phyloP scores from a whole-genome alignment of 2,329 filamentous ascomycete genomes.

The Colletotrichum lini region DNA sequence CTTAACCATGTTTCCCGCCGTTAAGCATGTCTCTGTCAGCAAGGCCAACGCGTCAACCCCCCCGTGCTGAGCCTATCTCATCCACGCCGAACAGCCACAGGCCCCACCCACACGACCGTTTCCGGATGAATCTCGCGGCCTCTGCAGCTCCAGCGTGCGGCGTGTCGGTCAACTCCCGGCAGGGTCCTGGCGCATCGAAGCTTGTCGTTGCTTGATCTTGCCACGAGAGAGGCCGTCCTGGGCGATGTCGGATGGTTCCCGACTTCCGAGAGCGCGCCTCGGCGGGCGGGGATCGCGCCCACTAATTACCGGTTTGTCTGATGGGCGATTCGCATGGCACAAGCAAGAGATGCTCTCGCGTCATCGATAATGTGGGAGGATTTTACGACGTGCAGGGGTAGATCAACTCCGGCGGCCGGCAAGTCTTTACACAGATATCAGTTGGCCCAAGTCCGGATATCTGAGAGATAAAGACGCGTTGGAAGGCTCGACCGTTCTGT shows the following conservation, averaged over 20 bases:
- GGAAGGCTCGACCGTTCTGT: neutral
- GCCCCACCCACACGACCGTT: conserved; percentile 19
- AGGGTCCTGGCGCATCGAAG: conserved; percentile 1
- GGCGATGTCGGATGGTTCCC: conserved; percentile 14
- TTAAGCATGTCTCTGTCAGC: conserved; percentile 9
- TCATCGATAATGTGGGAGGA: conserved; percentile 21
- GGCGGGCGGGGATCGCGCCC: conserved; percentile 8
- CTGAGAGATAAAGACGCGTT: neutral
- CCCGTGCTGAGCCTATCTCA: too few species aligned
- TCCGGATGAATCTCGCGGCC: neutral
- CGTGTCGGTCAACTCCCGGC: conserved; percentile 35
- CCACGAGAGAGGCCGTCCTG: conserved; percentile 2
- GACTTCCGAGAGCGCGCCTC: conserved; percentile 17
- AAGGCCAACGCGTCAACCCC: neutral
- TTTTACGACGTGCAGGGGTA: conserved; percentile 6
- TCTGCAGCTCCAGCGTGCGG: neutral
- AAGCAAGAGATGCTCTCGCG: conserved; percentile 33
- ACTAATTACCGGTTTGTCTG: conserved; percentile 5
- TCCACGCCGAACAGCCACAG: neutral
- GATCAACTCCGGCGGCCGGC: neutral
- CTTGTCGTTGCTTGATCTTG: neutral
- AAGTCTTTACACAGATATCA: conserved; percentile 20
- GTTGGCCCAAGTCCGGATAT: neutral
- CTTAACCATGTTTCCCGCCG: neutral
- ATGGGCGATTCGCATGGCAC: conserved; percentile 26